Conservation (phyloP, 2,329 filamentous ascomycete genomes). For the Acrodontium crateriforme region DNA sequence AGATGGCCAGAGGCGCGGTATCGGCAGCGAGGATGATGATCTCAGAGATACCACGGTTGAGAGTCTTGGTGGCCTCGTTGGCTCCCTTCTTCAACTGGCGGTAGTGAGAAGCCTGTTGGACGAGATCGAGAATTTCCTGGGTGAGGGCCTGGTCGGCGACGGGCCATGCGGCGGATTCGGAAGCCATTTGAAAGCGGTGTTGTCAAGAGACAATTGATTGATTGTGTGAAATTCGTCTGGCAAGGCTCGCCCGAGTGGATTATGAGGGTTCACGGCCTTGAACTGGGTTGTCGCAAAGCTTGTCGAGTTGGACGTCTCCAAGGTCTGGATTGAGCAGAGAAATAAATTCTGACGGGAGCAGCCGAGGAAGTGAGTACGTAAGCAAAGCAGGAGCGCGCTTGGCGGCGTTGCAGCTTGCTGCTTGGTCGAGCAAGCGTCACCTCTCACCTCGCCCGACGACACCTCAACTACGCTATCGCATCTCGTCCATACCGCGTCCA, state of each 20-base stretch:
- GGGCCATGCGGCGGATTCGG: conserved; percentile 34
- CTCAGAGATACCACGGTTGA: conserved; percentile 84
- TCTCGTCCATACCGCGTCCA: conserved; percentile 1
- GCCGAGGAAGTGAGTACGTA: no score
- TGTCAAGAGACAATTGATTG: conserved; percentile 7
- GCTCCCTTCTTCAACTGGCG: conserved; percentile 75
- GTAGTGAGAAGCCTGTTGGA: conserved; percentile 51
- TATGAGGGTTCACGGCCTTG: conserved; percentile 23
- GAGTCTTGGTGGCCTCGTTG: conserved; percentile 74
- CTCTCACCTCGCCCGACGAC: no score
- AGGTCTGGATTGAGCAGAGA: not conserved
- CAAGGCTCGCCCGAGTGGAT: conserved; percentile 19
- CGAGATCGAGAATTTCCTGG: conserved; percentile 35
- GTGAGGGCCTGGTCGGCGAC: conserved; percentile 35
- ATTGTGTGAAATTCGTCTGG: conserved; percentile 4
- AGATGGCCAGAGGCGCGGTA: conserved; percentile 72
- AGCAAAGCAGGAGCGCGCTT: no score
- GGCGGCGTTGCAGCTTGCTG: not conserved
- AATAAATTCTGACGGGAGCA: not conserved
- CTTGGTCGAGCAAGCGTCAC: no score
- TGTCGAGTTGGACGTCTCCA: not conserved
- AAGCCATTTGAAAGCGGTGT: conserved; percentile 21
- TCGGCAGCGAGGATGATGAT: conserved; percentile 82
- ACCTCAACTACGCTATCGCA: conserved; percentile 1
- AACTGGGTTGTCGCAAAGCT: conserved; percentile 5